Evolutionary conservation across 768 basidiomycete species (phyloP), one percentile per base, ranked within the genome.

Genomic region (Lactarius tabidus): DNA sequence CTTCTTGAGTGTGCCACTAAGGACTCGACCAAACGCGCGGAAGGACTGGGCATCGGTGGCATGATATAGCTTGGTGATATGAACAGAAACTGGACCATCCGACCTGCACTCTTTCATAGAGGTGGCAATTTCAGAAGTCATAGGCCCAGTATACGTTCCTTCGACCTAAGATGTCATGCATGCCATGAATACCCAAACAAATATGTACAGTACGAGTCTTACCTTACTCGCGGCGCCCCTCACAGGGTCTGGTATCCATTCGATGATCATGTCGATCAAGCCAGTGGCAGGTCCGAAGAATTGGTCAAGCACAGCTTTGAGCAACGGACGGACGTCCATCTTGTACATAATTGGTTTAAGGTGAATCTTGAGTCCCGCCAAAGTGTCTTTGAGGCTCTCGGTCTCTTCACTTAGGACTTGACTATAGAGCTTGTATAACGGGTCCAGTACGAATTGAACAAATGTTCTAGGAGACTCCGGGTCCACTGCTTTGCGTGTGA

Each of bases 31-130:
- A 72, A 95, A 98, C 8, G 97, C 93, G 60, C 97, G 82, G 84
- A 99, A 99, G 38, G 92, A 93, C 71, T 93, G 93, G 8, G 97
- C 97, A 71, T 99, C 97, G 6, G 93, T 91, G 2, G 95, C 95
- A 70, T 98, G 94, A 77, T 95, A 98, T 15, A 99, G 81, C 76
- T 98, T 99, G 63, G 95, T 81, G 61, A 98, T 79, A 64, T 98
- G 95, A 4, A 98, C 87, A 82, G 98, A 92, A 15, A 95, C 83
- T 33, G 95, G 95, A 4, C 91, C 97, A 26, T 88, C 82, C 1
- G 92, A 77, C 69, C 93, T 85, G 71, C 94, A 95, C 38, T 85
- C 79, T 72, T 88, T 85, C 92, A 99, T 95, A 3, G 88, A 81
- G 28, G 80, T 74, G 8, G 85, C 93, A 26, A 95, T 72, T 43